Conservation (phyloP, 441 rosid species). For the Francoa sonchifolia region DNA sequence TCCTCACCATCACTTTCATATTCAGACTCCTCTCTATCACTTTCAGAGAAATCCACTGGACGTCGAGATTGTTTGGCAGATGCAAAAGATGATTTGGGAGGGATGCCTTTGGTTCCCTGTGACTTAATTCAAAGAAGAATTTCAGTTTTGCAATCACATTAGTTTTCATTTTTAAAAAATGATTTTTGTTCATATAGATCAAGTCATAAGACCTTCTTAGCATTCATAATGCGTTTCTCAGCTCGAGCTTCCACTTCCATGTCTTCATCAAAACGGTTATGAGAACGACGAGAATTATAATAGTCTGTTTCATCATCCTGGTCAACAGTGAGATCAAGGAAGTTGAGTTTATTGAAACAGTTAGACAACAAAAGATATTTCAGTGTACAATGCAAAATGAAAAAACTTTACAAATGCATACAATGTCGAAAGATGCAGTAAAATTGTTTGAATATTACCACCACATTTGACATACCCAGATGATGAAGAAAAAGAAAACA, state of each 20-base stretch:
- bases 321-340: constrained; percentile 7
- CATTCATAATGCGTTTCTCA: constrained; percentile 80
- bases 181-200: not conserved
- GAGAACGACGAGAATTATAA: constrained; percentile 65
- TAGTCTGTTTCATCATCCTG: constrained; percentile 87
- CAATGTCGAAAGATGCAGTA: too few species aligned
- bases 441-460: too few species aligned
- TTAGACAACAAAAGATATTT: not conserved
- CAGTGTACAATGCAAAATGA: too few species aligned
- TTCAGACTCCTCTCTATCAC: constrained; percentile 91
- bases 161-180: too few species aligned
- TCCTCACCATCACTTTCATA: constrained; percentile 89
- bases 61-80: constrained; percentile 50
- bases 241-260: constrained; percentile 83
- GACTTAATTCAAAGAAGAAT: constrained; percentile 3
- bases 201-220: constrained; percentile 58
- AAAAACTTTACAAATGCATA: too few species aligned
- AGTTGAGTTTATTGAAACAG: constrained; percentile 1
- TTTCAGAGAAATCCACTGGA: constrained; percentile 61
- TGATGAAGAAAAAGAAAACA: not conserved
- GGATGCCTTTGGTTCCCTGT: constrained; percentile 58
- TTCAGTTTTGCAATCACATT: too few species aligned
- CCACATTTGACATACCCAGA: too few species aligned
- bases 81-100: constrained; percentile 45
- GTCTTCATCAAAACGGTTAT: constrained; percentile 75